These are phyloP conservation scores for Glycyrrhiza uralensis DNA, from an alignment of 306 rosid genomes.

Conservation along the genomic window DNA sequence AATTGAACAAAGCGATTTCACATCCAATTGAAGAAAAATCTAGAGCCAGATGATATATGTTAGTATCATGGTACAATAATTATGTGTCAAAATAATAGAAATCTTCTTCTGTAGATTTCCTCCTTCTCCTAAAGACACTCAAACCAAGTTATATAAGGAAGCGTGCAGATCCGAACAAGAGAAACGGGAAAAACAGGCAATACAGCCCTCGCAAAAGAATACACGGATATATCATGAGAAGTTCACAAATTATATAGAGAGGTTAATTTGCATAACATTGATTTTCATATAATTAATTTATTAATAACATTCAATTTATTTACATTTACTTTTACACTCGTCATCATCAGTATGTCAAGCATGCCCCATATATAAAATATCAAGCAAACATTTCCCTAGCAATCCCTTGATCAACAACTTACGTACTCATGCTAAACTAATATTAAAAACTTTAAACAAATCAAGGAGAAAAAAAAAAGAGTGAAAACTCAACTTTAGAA, in stretches of 20 bases:
- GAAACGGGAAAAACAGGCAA: too few relatives aligned
- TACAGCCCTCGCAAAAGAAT: background rate
- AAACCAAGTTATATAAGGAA: too few relatives aligned
- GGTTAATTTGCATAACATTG: background rate
- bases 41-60: background rate
- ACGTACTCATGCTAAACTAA: constrained; percentile 29
- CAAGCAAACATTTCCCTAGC: constrained; percentile 47
- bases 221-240: background rate
- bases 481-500: background rate
- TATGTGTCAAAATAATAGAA: too few relatives aligned
- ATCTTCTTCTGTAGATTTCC: too few relatives aligned
- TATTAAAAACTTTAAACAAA: constrained; percentile 18
- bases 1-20: background rate
- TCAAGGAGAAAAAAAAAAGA: background rate
- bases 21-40: background rate
- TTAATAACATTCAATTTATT: constrained; percentile 41
- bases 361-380: constrained; percentile 33
- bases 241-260: background rate
- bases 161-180: too few relatives aligned
- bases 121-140: too few relatives aligned
- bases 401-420: constrained; percentile 40
- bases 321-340: constrained; percentile 64
- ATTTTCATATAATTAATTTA: constrained; percentile 27
- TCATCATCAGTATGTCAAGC: constrained; percentile 37
- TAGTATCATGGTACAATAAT: too few relatives aligned